Conservation (phyloP, 164 flowering plant genomes). For the Akebia trifoliata region DNA sequence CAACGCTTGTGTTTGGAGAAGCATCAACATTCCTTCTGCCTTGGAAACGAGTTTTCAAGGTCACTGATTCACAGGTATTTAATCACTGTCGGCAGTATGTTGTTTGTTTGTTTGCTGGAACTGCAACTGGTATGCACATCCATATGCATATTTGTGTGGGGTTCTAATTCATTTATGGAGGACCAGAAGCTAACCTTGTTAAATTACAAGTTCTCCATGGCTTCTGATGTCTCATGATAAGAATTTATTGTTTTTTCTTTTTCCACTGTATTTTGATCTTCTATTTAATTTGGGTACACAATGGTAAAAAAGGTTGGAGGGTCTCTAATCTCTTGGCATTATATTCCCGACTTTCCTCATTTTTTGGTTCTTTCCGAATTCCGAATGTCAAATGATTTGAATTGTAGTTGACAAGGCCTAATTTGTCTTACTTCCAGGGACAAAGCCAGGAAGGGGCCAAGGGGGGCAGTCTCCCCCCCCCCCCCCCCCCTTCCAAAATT, state of each 20-base stretch:
- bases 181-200: neutral
- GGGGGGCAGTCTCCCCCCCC: too few species aligned
- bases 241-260: neutral
- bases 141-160: neutral
- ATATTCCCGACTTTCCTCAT: neutral
- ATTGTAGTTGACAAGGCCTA: too few species aligned
- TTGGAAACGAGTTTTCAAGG: constrained; percentile 95
- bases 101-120: constrained; percentile 3
- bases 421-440: too few species aligned
- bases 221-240: neutral
- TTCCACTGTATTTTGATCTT: neutral
- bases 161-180: neutral
- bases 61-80: constrained; percentile 89
- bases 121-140: neutral
- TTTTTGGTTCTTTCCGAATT: too few species aligned
- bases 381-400: too few species aligned
- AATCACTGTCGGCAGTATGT: neutral
- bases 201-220: neutral
- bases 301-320: neutral
- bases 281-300: neutral
- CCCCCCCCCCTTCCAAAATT: too few species aligned
- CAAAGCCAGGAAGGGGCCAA: too few species aligned
- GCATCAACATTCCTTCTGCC: constrained; percentile 95
- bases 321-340: neutral
- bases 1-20: constrained; percentile 91